phyloP scores from a whole-genome alignment of 2,329 filamentous ascomycete genomes.

The Diaporthe capsici region DNA sequence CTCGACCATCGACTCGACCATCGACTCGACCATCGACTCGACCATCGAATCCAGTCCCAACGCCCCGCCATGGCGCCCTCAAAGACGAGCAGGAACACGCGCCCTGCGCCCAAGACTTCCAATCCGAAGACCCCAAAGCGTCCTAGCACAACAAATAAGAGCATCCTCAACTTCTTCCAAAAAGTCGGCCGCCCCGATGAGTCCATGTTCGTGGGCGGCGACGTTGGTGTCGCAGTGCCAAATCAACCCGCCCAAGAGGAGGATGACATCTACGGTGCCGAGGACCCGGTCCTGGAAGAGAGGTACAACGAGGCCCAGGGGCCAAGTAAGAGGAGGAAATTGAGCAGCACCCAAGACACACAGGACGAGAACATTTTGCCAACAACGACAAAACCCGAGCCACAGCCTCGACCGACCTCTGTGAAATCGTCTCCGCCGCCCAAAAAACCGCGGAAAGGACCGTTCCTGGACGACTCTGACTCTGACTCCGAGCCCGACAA shows the following conservation, averaged over 20 bases:
- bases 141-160: slow-evolving; percentile 64
- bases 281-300: slow-evolving; percentile 31
- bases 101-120: slow-evolving; percentile 19
- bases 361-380: slow-evolving; percentile 26
- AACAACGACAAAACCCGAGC: slow-evolving; percentile 41
- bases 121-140: slow-evolving; percentile 51
- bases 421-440: slow-evolving; percentile 41
- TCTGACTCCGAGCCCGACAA: slow-evolving; percentile 59
- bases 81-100: slow-evolving; percentile 27
- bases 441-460: slow-evolving; percentile 61
- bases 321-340: slow-evolving; percentile 59
- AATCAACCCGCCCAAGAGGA: slow-evolving; percentile 41
- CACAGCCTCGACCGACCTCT: slow-evolving; percentile 19
- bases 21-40: background rate
- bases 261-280: slow-evolving; percentile 44
- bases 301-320: slow-evolving; percentile 57
- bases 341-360: slow-evolving; percentile 49
- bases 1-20: background rate
- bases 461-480: slow-evolving; percentile 81
- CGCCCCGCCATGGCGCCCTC: slow-evolving; percentile 36
- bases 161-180: slow-evolving; percentile 82
- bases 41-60: background rate
- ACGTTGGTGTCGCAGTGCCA: slow-evolving; percentile 41
- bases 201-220: slow-evolving; percentile 66
- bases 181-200: slow-evolving; percentile 74